Evolutionary conservation across 2,329 filamentous ascomycete species (phyloP).

Genomic region (Sclerotinia spermophila): DNA sequence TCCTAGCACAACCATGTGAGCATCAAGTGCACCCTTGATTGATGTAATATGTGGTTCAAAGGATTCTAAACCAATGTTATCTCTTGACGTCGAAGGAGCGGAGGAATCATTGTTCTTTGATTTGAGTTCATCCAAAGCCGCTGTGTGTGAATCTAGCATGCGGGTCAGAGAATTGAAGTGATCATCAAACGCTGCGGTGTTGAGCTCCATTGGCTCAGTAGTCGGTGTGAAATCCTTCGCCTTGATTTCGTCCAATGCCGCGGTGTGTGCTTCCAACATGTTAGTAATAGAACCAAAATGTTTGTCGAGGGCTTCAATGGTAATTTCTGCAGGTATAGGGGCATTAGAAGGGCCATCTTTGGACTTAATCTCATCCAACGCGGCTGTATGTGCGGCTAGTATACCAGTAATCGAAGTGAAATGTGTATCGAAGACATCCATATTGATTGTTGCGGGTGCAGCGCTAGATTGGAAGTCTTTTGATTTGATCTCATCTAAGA

Average conservation of each 20-base stretch:
- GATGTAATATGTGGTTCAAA: conserved; percentile 27
- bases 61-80: conserved; percentile 7
- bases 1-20: conserved; percentile 24
- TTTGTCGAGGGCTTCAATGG: conserved; percentile 1
- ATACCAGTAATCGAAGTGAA: conserved; percentile 18
- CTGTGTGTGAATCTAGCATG: conserved; percentile 21
- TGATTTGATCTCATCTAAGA: conserved; percentile 21
- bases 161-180: conserved; percentile 21
- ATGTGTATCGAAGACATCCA: conserved; percentile 16
- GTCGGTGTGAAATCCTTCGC: conserved; percentile 2
- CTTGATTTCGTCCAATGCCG: conserved; percentile 26
- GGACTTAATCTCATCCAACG: conserved; percentile 26
- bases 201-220: neutral
- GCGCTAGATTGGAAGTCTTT: neutral
- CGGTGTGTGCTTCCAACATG: conserved; percentile 21
- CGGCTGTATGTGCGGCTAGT: conserved; percentile 21
- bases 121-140: conserved; percentile 14
- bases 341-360: conserved; percentile 7
- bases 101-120: neutral
- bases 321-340: neutral
- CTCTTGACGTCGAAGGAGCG: neutral
- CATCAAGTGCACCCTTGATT: conserved; percentile 26
- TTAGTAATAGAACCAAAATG: conserved; percentile 19
- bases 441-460: neutral
- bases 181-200: conserved; percentile 4